Conservation (phyloP, 257 asterid species). For the Solanum tacnaense region DNA sequence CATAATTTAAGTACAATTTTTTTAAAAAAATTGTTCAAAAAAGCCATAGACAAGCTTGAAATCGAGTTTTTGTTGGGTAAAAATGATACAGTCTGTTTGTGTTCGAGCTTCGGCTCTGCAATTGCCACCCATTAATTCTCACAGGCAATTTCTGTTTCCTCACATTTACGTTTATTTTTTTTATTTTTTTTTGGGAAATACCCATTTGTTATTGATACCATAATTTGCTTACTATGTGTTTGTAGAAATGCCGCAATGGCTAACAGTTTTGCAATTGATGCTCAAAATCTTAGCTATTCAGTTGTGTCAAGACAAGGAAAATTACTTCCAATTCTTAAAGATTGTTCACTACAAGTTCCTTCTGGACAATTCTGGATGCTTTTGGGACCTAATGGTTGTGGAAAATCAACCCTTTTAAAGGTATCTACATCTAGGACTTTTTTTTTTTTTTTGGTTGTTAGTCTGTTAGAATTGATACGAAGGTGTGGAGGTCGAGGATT, state of each 20-base stretch:
- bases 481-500: background rate
- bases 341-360: slow-evolving; percentile 68
- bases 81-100: slow-evolving; percentile 35
- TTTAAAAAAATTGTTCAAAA: background rate
- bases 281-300: slow-evolving; percentile 58
- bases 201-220: background rate
- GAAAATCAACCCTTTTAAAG: slow-evolving; percentile 89
- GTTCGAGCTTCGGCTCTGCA: slow-evolving; percentile 29
- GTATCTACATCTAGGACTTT: slow-evolving; percentile 10
- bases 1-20: background rate
- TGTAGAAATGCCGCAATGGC: slow-evolving; percentile 19
- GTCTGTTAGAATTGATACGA: background rate
- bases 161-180: background rate
- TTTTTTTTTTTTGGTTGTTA: background rate
- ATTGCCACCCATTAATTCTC: slow-evolving; percentile 22
- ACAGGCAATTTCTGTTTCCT: background rate
- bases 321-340: slow-evolving; percentile 47
- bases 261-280: slow-evolving; percentile 42
- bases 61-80: background rate
- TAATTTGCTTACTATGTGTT: background rate
- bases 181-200: background rate
- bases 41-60: background rate
- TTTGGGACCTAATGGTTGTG: slow-evolving; percentile 93
- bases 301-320: slow-evolving; percentile 37
- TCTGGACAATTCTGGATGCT: slow-evolving; percentile 96